These are phyloP conservation scores for Pseudogymnoascus sp. DNA, from an alignment of 2,329 filamentous ascomycete genomes.

Conservation along the genomic window DNA sequence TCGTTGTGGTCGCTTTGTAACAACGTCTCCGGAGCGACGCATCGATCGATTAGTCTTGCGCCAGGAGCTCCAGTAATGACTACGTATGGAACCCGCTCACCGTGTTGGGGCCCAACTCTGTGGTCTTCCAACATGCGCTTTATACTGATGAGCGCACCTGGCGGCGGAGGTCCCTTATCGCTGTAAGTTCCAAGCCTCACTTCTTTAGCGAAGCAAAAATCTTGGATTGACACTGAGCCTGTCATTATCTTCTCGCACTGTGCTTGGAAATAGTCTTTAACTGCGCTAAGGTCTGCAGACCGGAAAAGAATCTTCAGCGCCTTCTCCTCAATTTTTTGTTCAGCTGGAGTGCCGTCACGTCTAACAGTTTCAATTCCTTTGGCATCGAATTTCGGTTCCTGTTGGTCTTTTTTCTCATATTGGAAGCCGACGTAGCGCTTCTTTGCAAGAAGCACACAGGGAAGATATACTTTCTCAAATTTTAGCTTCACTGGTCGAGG, in stretches of 20 bases:
- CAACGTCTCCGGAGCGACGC: constrained; percentile 77
- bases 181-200: constrained; percentile 86
- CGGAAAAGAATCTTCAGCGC: constrained; percentile 83
- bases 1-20: constrained; percentile 68
- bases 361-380: constrained; percentile 98
- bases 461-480: constrained; percentile 97
- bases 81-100: constrained; percentile 90
- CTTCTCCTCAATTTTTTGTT: constrained; percentile 95
- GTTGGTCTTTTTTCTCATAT: constrained; percentile 72
- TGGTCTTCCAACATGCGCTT: constrained; percentile 80
- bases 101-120: constrained; percentile 83
- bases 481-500: constrained; percentile 90
- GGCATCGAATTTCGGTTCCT: constrained; percentile 82
- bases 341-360: constrained; percentile 85
- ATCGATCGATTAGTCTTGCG: constrained; percentile 77
- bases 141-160: constrained; percentile 81
- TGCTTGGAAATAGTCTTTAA: constrained; percentile 82
- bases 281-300: constrained; percentile 76
- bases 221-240: constrained; percentile 79
- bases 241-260: constrained; percentile 92
- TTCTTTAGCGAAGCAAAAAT: constrained; percentile 92
- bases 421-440: constrained; percentile 98
- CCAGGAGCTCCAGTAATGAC: constrained; percentile 84
- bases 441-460: constrained; percentile 88
- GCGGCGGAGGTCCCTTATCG: constrained; percentile 68